These are phyloP conservation scores for Colletotrichum navitas DNA, from an alignment of 2,329 filamentous ascomycete genomes.

Conservation along the genomic window DNA sequence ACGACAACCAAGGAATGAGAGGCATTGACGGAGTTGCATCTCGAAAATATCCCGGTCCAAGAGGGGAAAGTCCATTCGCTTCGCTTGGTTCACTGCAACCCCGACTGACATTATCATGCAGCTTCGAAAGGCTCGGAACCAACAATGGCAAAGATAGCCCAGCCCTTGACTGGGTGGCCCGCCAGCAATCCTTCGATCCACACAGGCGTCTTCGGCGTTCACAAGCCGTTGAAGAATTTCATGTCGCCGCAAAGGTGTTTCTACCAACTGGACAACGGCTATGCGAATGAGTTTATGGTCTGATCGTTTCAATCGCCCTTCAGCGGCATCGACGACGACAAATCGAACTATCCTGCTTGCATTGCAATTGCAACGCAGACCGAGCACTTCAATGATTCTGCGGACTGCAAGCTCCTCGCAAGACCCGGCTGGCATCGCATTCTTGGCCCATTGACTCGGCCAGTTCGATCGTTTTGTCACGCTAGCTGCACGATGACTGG, in stretches of 20 bases:
- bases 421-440: slow-evolving; percentile 8
- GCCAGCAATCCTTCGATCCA: slow-evolving; percentile 38
- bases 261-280: slow-evolving; percentile 2
- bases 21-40: slow-evolving; percentile 23
- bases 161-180: slow-evolving; percentile 14
- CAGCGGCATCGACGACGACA: neutral
- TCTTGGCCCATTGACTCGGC: slow-evolving; percentile 21
- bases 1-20: slow-evolving; percentile 31
- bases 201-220: slow-evolving; percentile 36
- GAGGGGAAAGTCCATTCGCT: slow-evolving; percentile 16
- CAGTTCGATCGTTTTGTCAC: slow-evolving; percentile 24
- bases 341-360: slow-evolving; percentile 2
- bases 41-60: slow-evolving; percentile 38
- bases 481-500: slow-evolving; percentile 23
- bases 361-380: slow-evolving; percentile 12
- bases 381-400: neutral
- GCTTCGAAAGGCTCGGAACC: slow-evolving; percentile 37
- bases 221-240: slow-evolving; percentile 41
- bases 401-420: slow-evolving; percentile 5
- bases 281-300: slow-evolving; percentile 1
- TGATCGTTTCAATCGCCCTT: slow-evolving; percentile 27
- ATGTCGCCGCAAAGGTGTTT: slow-evolving; percentile 32
- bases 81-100: slow-evolving; percentile 29
- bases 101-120: slow-evolving; percentile 34
- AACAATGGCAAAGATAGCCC: slow-evolving; percentile 36